Conservation (phyloP, 2,329 filamentous ascomycete species). For the Diplocarpon mali region DNA sequence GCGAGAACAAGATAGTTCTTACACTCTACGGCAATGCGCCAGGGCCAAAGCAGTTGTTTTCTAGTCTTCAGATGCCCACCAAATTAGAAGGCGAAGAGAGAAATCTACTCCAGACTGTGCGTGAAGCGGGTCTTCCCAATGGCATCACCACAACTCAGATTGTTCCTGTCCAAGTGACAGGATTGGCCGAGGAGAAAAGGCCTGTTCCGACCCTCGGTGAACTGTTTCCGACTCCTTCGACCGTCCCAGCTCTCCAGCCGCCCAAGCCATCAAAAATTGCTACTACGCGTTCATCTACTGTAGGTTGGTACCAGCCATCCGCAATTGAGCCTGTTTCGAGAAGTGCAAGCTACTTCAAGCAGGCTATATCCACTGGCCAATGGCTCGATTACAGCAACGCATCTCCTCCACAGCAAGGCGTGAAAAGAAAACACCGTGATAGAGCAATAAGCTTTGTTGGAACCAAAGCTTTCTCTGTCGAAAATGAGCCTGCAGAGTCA, state of each 20-base stretch:
- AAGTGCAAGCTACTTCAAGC: constrained; percentile 49
- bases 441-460: constrained; percentile 57
- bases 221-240: constrained; percentile 57
- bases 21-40: constrained; percentile 68
- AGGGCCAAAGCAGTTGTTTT: constrained; percentile 70
- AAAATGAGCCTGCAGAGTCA: constrained; percentile 38
- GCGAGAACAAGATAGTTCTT: constrained; percentile 50
- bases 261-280: constrained; percentile 62
- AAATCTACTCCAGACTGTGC: constrained; percentile 35
- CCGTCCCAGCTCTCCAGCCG: constrained; percentile 53
- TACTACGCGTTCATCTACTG: constrained; percentile 43
- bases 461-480: constrained; percentile 39
- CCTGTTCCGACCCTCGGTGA: constrained; percentile 58
- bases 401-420: constrained; percentile 40
- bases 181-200: constrained; percentile 36
- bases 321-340: constrained; percentile 28
- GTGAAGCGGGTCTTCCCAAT: constrained; percentile 58
- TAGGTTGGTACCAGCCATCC: constrained; percentile 36
- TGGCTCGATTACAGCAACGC: constrained; percentile 63
- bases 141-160: constrained; percentile 63
- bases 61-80: constrained; percentile 57
- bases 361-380: constrained; percentile 53
- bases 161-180: constrained; percentile 38
- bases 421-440: constrained; percentile 56
- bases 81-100: constrained; percentile 27